Base-by-base conservation (phyloP, 768 basidiomycete genomes). In the Phlegmacium glaucopus region DNA sequence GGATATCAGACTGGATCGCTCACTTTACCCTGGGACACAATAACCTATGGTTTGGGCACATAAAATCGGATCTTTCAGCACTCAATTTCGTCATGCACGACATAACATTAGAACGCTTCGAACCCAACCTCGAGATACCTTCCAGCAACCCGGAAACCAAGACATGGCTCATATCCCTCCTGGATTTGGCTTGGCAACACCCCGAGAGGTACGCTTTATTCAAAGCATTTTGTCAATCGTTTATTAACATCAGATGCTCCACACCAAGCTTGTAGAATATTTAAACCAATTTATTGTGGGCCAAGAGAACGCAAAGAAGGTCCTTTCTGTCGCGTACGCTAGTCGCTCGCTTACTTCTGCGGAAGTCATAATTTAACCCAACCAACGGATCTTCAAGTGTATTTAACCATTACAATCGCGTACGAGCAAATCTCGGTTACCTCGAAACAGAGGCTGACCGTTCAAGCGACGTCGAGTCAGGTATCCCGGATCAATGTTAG, bases 401-500 rank as follows among this genome's bases (percentile, higher is more conserved):
- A 2, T 96, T 85, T 76, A 95, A 96, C 57, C 94, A 96, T 65
- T 96, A 94, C 63, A 93, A 88, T 60, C 88, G 94, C 36, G 84
- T 92, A 5, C 78, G 80, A 18, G 83, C 86, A 47, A 89, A 92
- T 57, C 58, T 85, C 39, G 70, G 76, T 13, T 70, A 74, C 16
- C 51, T 70, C 42, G 68, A 72, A 11, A 68, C 67, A 12, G 67
- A 61, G 30, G 30, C 50, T 10, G 54, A 56, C 28, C 48, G 52
- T 35, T 5, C 22, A 22, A 22, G 22, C 22, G 22, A 22, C 22
- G 22, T 22, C 22, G 22, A 22, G 22, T 22, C 22, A 22, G 22
- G 22, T 22, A 22, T 22, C 22, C 22, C 22, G 22, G 22, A 22
- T 22, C 22, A 22, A 41, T 48, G 43, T 49, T 22, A 22, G 22